Evolutionary conservation across 2,329 filamentous ascomycete genomes (phyloP).

Genomic region (Cercospora zeina): DNA sequence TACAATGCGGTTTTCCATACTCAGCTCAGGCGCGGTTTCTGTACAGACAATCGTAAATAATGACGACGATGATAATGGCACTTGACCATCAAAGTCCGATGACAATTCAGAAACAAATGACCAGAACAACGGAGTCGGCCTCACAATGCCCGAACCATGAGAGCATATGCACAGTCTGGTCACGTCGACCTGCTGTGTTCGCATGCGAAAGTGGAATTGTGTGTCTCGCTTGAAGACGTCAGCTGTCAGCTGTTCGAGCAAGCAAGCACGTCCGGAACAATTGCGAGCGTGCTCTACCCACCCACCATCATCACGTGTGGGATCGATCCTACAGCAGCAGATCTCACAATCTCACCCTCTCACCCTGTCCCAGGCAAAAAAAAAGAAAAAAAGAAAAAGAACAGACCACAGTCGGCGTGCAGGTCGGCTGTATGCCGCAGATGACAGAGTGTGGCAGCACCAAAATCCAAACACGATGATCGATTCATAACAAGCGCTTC

Average conservation of each 20-base stretch:
- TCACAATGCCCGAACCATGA: not conserved
- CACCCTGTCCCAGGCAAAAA: too few relatives aligned
- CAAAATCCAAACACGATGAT: not conserved
- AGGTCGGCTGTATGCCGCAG: slow-evolving; percentile 11
- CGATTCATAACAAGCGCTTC: too few relatives aligned
- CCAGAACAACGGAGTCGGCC: not conserved
- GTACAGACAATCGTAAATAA: slow-evolving; percentile 16
- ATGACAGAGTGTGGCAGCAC: slow-evolving; percentile 6
- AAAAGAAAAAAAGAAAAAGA: too few relatives aligned
- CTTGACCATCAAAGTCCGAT: not conserved
- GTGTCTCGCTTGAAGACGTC: slow-evolving; percentile 2
- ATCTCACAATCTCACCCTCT: not conserved
- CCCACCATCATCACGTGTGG: not conserved
- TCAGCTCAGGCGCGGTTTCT: slow-evolving; percentile 1
- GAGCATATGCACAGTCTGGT: not conserved
- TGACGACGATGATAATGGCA: slow-evolving; percentile 15
- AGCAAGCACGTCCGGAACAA: slow-evolving; percentile 8
- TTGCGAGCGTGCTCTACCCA: not conserved
- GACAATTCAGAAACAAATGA: not conserved
- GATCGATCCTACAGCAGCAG: not conserved
- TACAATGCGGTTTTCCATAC: slow-evolving; percentile 4
- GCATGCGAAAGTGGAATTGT: not conserved
- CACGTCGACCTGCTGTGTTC: not conserved
- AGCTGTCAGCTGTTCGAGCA: not conserved
- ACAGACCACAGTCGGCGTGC: not conserved